Conservation (phyloP, 441 rosid genomes). For the Croton laevigatus region DNA sequence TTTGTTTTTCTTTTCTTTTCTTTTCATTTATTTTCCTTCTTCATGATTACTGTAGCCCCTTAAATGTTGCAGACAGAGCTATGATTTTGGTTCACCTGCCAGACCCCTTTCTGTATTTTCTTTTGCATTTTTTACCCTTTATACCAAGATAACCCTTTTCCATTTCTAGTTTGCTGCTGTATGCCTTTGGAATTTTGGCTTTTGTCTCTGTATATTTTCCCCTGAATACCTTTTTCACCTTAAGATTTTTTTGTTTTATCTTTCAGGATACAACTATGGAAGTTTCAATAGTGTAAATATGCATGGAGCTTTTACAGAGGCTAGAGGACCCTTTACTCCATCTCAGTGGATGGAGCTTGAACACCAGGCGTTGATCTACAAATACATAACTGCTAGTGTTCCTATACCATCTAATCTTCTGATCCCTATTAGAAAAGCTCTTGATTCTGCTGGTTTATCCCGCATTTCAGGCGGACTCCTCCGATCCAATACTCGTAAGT, state of each 20-base stretch:
- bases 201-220: constrained; percentile 5
- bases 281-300: constrained; percentile 42
- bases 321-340: constrained; percentile 67
- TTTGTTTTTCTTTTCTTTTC: not conserved
- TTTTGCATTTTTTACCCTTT: constrained; percentile 1
- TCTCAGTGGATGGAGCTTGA: constrained; percentile 87
- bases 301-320: constrained; percentile 45
- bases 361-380: constrained; percentile 88
- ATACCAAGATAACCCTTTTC: not conserved
- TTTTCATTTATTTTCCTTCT: not conserved
- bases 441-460: constrained; percentile 43
- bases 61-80: constrained; percentile 28
- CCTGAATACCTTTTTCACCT: not conserved
- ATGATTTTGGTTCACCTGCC: constrained; percentile 16
- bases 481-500: constrained; percentile 63
- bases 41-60: constrained; percentile 19
- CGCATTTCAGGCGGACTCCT: constrained; percentile 39
- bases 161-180: not conserved
- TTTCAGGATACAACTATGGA: constrained; percentile 50
- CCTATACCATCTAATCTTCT: constrained; percentile 78
- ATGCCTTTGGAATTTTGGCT: not conserved
- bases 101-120: constrained; percentile 8
- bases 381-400: constrained; percentile 67
- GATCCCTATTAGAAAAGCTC: constrained; percentile 57
- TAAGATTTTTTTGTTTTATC: not conserved